Conservation (phyloP, 805 yeast species). For the Millerago galiae region DNA sequence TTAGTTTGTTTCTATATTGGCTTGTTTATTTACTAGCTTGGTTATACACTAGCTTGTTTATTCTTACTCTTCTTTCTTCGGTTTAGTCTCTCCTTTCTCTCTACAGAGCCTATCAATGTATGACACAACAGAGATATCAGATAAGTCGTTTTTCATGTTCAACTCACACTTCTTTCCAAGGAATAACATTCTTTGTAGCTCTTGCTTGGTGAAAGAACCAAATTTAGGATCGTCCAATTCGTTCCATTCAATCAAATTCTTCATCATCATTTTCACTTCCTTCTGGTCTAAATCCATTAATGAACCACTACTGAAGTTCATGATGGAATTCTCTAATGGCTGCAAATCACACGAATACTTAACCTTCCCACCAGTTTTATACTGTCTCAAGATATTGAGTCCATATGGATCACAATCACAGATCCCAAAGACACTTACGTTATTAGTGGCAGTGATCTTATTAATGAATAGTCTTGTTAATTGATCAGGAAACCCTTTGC, state of each 20-base stretch:
- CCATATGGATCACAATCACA: constrained; percentile 71
- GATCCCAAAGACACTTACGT: constrained; percentile 35
- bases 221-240: neutral
- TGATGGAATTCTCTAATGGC: constrained; percentile 15
- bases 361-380: constrained; percentile 22
- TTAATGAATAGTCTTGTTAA: constrained; percentile 42
- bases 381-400: constrained; percentile 45
- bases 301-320: constrained; percentile 7
- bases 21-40: too few species aligned
- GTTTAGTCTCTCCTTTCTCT: too few species aligned
- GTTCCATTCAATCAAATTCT: constrained; percentile 7
- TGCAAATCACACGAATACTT: constrained; percentile 11
- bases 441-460: constrained; percentile 14
- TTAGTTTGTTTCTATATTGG: too few species aligned
- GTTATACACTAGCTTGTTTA: too few species aligned
- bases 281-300: constrained; percentile 18
- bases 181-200: constrained; percentile 51
- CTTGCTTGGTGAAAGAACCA: constrained; percentile 27
- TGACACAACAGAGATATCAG: neutral
- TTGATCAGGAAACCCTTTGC: constrained; percentile 66
- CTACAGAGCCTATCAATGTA: neutral
- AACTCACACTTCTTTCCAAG: constrained; percentile 56
- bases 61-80: too few species aligned
- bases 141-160: constrained; percentile 26
- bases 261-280: constrained; percentile 25